Conservation (phyloP, 106 monocot species). For the Xerophyta viscosa region DNA sequence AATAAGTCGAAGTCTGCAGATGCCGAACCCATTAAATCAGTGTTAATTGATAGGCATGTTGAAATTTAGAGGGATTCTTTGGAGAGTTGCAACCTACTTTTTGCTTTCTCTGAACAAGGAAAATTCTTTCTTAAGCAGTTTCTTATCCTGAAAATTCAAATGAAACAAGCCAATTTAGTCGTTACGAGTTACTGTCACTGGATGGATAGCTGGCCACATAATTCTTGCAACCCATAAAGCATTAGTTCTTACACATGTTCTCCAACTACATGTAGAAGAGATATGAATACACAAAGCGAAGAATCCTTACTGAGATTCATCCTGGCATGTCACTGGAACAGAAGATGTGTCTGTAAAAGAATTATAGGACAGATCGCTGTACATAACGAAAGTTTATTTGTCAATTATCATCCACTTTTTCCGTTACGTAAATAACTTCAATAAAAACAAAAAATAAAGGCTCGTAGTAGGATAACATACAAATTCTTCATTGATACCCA, state of each 20-base stretch:
- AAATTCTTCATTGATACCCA: constrained; percentile 60
- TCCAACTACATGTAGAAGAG: neutral
- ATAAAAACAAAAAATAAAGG: too few species aligned
- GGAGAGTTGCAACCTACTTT: constrained; percentile 38
- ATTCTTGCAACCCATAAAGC: constrained; percentile 32
- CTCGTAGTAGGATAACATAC: constrained; percentile 25
- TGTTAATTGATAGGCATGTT: too few species aligned
- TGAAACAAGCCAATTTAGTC: neutral
- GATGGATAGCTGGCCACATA: constrained; percentile 41
- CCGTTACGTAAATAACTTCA: too few species aligned
- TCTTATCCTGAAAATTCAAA: constrained; percentile 19
- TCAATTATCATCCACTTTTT: too few species aligned
- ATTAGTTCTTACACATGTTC: too few species aligned
- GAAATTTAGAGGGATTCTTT: too few species aligned
- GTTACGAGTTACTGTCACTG: constrained; percentile 21
- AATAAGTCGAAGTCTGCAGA: constrained; percentile 43
- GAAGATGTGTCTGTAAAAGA: constrained; percentile 28
- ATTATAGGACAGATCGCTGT: constrained; percentile 79
- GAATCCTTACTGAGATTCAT: constrained; percentile 45
- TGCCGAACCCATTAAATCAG: neutral
- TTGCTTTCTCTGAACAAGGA: constrained; percentile 33
- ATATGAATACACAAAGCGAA: too few species aligned
- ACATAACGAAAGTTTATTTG: neutral
- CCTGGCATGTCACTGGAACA: constrained; percentile 28
- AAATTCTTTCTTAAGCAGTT: constrained; percentile 32